phyloP scores from a whole-genome alignment of 2,329 filamentous ascomycete species.

The Curvularia sp. region DNA sequence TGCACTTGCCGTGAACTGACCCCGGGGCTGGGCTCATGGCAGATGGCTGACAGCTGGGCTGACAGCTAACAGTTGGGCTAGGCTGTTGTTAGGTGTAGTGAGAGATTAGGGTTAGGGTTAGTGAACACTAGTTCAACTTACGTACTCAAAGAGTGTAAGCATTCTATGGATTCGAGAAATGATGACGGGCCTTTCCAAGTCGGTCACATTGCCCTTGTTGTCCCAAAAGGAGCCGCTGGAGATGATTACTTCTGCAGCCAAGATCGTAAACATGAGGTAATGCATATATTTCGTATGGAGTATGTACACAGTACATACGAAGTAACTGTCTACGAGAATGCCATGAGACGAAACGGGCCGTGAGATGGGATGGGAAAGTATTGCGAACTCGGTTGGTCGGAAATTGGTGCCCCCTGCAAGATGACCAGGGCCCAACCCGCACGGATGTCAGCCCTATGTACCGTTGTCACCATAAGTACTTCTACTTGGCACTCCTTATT shows the following conservation, averaged over 20 bases:
- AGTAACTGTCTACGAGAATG: neutral
- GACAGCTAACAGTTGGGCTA: neutral
- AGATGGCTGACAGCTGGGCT: neutral
- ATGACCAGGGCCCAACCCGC: neutral
- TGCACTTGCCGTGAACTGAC: neutral
- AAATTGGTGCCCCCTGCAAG: neutral
- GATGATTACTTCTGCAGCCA: neutral
- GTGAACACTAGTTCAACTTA: neutral
- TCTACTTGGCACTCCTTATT: neutral
- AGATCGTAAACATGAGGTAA: neutral
- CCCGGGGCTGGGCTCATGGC: neutral
- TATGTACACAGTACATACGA: too few species aligned
- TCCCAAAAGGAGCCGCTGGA: neutral
- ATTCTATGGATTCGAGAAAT: neutral
- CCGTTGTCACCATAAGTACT: neutral
- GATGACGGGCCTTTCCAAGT: neutral
- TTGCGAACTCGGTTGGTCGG: neutral
- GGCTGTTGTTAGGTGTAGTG: neutral
- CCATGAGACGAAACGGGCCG: neutral
- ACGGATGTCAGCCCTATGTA: neutral
- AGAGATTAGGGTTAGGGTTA: neutral
- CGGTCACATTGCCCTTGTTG: neutral
- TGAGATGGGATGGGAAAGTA: neutral
- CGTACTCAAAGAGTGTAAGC: neutral
- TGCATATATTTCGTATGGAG: neutral